These are phyloP conservation scores for Trifolium fragiferum DNA, from an alignment of 306 rosid species.

Conservation along the genomic window DNA sequence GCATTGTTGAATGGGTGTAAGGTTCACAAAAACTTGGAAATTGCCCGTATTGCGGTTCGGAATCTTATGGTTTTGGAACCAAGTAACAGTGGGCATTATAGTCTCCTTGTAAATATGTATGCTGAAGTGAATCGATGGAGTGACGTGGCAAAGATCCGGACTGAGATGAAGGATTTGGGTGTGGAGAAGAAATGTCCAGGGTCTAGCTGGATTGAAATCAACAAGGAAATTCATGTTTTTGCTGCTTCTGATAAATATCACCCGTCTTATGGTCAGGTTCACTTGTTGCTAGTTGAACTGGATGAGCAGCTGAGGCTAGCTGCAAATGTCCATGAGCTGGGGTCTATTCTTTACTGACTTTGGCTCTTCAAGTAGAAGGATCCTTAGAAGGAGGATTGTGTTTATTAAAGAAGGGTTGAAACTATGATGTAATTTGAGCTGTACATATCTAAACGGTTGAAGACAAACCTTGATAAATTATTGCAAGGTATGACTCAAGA, in stretches of 20 bases:
- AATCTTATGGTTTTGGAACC: slow-evolving; percentile 72
- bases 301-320: slow-evolving; percentile 65
- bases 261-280: slow-evolving; percentile 55
- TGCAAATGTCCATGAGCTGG: slow-evolving; percentile 52
- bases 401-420: slow-evolving; percentile 13
- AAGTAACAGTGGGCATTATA: slow-evolving; percentile 64
- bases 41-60: slow-evolving; percentile 58
- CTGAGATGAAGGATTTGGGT: slow-evolving; percentile 67
- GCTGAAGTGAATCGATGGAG: slow-evolving; percentile 69
- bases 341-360: slow-evolving; percentile 14
- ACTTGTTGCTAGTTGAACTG: slow-evolving; percentile 53
- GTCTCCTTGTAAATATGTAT: slow-evolving; percentile 69
- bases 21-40: slow-evolving; percentile 63
- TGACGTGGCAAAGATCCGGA: slow-evolving; percentile 63
- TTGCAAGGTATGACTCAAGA: slow-evolving; percentile 20
- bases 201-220: slow-evolving; percentile 79
- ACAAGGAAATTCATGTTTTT: slow-evolving; percentile 57
- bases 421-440: neutral
- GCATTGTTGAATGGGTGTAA: slow-evolving; percentile 84
- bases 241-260: slow-evolving; percentile 69
- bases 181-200: slow-evolving; percentile 78
- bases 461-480: slow-evolving; percentile 1
- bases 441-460: slow-evolving; percentile 1
- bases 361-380: slow-evolving; percentile 16
- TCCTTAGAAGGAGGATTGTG: slow-evolving; percentile 17